A percentile compares a stretch with the other conserved stretches of the same genome.
These are phyloP conservation scores for Emmonsiellopsis sp. DNA, from an alignment of 2,329 filamentous ascomycete genomes.

Conservation along the genomic window DNA sequence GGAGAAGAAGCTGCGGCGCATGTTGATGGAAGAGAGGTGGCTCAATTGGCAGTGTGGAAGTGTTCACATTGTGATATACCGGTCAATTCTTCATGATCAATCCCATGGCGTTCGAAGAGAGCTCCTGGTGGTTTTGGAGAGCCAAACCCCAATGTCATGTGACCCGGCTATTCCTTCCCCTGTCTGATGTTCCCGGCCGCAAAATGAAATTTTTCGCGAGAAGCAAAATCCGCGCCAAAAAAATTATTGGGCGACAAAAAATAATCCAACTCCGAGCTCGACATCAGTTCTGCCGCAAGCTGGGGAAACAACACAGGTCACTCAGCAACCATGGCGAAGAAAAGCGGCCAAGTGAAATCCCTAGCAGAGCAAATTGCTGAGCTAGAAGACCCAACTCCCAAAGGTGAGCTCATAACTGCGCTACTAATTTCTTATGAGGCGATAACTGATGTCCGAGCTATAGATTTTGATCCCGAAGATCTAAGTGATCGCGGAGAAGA, in stretches of 20 bases:
- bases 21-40: slow-evolving; percentile 9
- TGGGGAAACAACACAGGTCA: background rate
- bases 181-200: background rate
- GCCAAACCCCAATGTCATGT: background rate
- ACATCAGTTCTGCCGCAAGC: slow-evolving; percentile 4
- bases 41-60: slow-evolving; percentile 1
- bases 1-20: slow-evolving; percentile 46
- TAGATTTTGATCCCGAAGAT: slow-evolving; percentile 76
- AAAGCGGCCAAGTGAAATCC: slow-evolving; percentile 42
- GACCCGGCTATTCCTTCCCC: slow-evolving; percentile 1
- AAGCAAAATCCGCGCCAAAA: background rate
- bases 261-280: background rate
- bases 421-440: slow-evolving; percentile 1
- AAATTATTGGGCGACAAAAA: slow-evolving; percentile 7
- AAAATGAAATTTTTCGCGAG: slow-evolving; percentile 8
- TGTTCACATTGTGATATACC: background rate
- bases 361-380: slow-evolving; percentile 54
- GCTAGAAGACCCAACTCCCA: slow-evolving; percentile 50
- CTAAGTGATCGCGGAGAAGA: slow-evolving; percentile 46
- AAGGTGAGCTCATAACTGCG: slow-evolving; percentile 40
- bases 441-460: background rate
- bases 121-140: background rate
- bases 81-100: slow-evolving; percentile 9
- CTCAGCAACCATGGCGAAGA: slow-evolving; percentile 27
- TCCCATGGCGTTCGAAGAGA: background rate